phyloP scores from a whole-genome alignment of 192 early-diverging fungal species.

The Rhizophagus sp. region DNA sequence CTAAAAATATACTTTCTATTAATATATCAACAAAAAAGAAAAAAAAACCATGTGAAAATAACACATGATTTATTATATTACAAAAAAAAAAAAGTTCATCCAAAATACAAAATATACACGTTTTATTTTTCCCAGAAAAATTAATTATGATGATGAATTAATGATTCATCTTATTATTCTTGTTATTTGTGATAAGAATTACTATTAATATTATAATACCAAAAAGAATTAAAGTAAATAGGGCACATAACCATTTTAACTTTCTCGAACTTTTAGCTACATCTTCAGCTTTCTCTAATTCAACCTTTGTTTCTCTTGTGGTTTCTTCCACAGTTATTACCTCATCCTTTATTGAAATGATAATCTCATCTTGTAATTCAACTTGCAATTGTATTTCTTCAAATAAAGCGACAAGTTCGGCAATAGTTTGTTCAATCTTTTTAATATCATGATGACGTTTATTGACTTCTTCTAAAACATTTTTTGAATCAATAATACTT shows the following conservation, averaged over 20 bases:
- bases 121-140: no score
- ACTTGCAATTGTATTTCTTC: slow-evolving; percentile 89
- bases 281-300: slow-evolving; percentile 46
- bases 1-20: no score
- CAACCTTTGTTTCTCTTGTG: slow-evolving; percentile 56
- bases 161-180: no score
- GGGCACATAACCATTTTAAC: neutral
- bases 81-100: no score
- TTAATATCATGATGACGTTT: slow-evolving; percentile 81
- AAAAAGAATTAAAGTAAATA: neutral
- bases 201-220: neutral
- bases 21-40: no score
- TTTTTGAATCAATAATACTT: slow-evolving; percentile 62
- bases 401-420: slow-evolving; percentile 85
- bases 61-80: no score
- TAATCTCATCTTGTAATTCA: slow-evolving; percentile 68
- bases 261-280: neutral
- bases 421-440: slow-evolving; percentile 81
- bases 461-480: slow-evolving; percentile 80
- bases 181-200: neutral
- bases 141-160: no score
- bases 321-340: slow-evolving; percentile 46
- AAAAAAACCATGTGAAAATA: no score
- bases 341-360: slow-evolving; percentile 54
- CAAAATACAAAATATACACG: no score